A percentile compares a stretch with the other conserved stretches of the same genome.
Evolutionary conservation across 116 monocot species (phyloP).

Genomic region (Papilionanthe hybrid): DNA sequence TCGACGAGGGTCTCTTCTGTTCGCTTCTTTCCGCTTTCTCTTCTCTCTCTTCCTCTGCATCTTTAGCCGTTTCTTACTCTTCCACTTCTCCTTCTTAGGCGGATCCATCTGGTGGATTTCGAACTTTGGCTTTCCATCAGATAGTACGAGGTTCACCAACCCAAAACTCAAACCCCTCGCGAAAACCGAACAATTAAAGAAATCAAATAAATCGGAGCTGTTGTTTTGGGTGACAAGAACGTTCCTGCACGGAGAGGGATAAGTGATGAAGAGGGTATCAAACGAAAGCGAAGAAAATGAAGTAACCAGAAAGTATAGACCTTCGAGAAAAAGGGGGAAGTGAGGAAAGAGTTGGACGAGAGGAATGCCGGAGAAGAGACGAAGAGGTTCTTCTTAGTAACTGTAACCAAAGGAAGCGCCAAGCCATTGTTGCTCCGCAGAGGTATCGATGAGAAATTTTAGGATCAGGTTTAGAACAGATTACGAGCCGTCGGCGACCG

Average conservation of each 20-base stretch:
- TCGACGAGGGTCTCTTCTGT: slow-evolving; percentile 60
- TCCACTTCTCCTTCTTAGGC: slow-evolving; percentile 56
- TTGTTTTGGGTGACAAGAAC: neutral
- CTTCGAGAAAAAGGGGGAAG: neutral
- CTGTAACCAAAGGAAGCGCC: slow-evolving; percentile 8
- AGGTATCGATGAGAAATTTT: neutral
- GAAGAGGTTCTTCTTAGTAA: neutral
- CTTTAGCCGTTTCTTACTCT: slow-evolving; percentile 80
- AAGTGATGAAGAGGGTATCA: neutral
- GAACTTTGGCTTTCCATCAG: slow-evolving; percentile 68
- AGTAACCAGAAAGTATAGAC: neutral
- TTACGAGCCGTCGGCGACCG: neutral
- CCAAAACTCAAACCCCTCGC: slow-evolving; percentile 21
- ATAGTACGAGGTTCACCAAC: slow-evolving; percentile 56
- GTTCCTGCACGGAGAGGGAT: neutral
- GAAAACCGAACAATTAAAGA: neutral
- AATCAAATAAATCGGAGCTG: neutral
- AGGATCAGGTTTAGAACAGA: neutral
- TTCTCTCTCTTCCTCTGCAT: slow-evolving; percentile 82
- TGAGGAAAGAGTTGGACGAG: neutral
- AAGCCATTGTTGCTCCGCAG: neutral
- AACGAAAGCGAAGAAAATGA: neutral
- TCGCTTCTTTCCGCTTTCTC: slow-evolving; percentile 74
- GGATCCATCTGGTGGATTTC: slow-evolving; percentile 59
- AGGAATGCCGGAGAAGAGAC: neutral